phyloP scores from a whole-genome alignment of 768 basidiomycete species.

The Lentinula lateritia region DNA sequence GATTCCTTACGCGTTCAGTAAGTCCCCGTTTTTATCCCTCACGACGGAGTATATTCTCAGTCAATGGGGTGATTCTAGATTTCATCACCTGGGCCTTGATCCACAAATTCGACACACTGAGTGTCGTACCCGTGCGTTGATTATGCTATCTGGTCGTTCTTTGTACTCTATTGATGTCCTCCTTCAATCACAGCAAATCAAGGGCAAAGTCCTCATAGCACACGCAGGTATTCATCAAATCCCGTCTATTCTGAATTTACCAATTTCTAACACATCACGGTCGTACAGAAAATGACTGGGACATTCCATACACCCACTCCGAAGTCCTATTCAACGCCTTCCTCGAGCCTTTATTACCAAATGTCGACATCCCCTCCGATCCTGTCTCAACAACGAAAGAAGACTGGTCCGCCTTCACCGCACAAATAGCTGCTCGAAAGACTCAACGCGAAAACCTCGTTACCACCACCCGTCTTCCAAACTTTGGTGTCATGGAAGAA shows the following conservation, averaged over 20 bases:
- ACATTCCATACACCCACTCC: conserved; percentile 71
- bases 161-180: not conserved
- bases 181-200: conserved; percentile 43
- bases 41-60: not conserved
- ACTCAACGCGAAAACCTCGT: conserved; percentile 40
- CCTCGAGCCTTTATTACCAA: conserved; percentile 57
- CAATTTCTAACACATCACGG: not conserved
- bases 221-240: conserved; percentile 48
- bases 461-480: conserved; percentile 34
- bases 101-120: conserved; percentile 60
- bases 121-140: conserved; percentile 49
- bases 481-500: conserved; percentile 49
- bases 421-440: conserved; percentile 33
- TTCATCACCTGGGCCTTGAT: conserved; percentile 47
- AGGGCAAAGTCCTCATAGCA: conserved; percentile 62
- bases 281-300: conserved; percentile 50
- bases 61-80: conserved; percentile 27
- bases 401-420: conserved; percentile 39
- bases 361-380: conserved; percentile 29
- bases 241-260: not conserved
- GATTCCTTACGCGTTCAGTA: conserved; percentile 60
- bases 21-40: conserved; percentile 21
- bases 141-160: not conserved
- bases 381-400: conserved; percentile 26
- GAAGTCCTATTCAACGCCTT: conserved; percentile 62